Conservation (phyloP, 176 grass and related monocot species). For the Dendrocalamus sinicus region DNA sequence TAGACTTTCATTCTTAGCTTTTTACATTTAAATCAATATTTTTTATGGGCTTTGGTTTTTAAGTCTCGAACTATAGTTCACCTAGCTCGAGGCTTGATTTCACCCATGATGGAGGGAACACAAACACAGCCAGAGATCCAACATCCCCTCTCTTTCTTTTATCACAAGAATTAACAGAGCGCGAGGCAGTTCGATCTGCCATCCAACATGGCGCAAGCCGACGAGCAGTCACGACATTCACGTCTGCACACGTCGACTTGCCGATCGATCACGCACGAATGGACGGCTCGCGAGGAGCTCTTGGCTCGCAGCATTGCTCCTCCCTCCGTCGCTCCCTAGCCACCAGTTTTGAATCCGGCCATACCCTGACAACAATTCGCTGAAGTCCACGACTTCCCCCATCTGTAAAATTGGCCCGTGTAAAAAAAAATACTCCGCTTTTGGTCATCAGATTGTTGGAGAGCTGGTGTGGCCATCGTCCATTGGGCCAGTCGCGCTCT, state of each 20-base stretch:
- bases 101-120: too few species aligned
- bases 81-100: too few species aligned
- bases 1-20: too few species aligned
- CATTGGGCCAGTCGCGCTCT: background rate
- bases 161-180: background rate
- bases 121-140: too few species aligned
- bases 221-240: background rate
- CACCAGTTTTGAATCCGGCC: slow-evolving; percentile 11
- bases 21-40: too few species aligned
- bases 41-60: too few species aligned
- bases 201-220: background rate
- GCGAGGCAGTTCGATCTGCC: slow-evolving; percentile 17
- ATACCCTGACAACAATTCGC: background rate
- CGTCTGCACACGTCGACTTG: background rate
- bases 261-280: background rate
- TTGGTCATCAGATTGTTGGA: background rate
- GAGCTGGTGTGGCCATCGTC: too few species aligned
- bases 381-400: background rate
- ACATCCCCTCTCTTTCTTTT: too few species aligned
- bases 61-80: too few species aligned
- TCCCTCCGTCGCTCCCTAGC: background rate
- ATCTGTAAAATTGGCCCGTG: slow-evolving; percentile 11
- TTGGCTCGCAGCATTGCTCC: too few species aligned
- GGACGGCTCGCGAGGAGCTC: background rate
- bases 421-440: background rate